Evolutionary conservation across 192 early-diverging fungal species (phyloP).

Genomic region (Coemansia asiatica): DNA sequence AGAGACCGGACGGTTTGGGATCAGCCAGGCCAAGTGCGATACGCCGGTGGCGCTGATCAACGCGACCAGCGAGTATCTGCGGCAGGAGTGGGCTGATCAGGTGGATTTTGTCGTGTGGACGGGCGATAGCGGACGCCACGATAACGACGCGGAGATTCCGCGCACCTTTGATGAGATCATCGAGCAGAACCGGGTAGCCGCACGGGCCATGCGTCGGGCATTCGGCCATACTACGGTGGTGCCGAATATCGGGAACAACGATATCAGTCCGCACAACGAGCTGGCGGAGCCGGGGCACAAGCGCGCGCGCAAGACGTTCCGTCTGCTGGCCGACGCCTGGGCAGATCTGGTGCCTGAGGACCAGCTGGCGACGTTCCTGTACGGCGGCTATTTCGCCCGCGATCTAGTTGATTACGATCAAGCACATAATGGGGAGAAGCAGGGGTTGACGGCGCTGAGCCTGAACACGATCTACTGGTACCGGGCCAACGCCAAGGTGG

Average conservation of each 20-base stretch:
- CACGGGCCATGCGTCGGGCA: conserved; percentile 43
- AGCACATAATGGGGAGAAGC: not conserved
- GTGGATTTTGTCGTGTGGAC: conserved; percentile 75
- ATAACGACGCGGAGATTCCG: conserved; percentile 64
- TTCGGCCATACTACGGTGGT: conserved; percentile 42
- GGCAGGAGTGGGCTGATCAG: conserved; percentile 29
- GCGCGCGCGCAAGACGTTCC: conserved; percentile 55
- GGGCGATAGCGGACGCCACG: conserved; percentile 72
- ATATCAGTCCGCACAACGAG: conserved; percentile 71
- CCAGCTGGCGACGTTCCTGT: conserved; percentile 62
- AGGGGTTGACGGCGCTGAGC: conserved; percentile 59
- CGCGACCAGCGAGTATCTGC: conserved; percentile 59
- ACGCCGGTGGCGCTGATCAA: conserved; percentile 59
- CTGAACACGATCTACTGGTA: conserved; percentile 77
- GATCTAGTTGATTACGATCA: conserved; percentile 45
- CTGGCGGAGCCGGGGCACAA: conserved; percentile 51
- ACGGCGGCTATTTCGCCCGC: conserved; percentile 66
- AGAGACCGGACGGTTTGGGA: conserved; percentile 57
- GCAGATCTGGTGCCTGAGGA: conserved; percentile 59
- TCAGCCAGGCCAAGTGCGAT: conserved; percentile 62
- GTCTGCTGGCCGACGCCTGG: conserved; percentile 59
- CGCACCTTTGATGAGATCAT: conserved; percentile 64
- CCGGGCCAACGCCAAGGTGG: conserved; percentile 65
- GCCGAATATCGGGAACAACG: conserved; percentile 66
- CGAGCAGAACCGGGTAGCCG: conserved; percentile 57